Evolutionary conservation across 805 yeast genomes (phyloP), one percentile per base, ranked within the genome.

Genomic region (Torulaspora franciscae): DNA sequence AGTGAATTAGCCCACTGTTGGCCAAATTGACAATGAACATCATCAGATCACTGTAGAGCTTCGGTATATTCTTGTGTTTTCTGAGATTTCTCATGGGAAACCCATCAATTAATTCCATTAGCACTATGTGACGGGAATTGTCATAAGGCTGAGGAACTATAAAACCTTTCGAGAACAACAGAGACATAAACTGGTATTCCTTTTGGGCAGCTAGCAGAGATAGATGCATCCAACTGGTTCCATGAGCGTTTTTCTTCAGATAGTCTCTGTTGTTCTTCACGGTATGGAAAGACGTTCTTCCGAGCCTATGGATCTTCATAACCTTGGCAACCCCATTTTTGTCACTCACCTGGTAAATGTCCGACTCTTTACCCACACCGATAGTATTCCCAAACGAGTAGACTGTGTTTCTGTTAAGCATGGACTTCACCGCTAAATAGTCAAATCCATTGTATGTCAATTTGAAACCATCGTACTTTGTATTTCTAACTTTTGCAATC

Each of bases 331-430:
- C 56, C 0, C 91, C 93, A 15, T 75, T 60, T 9, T 74, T 69
- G 57, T 84, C 90, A 46, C 83, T 80, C 1, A 85, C 90, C 9
- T 90, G 76, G 64, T 84, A 88, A 58, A 93, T 90, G 69, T 93
- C 99, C 2, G 97, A 89, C 66, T 93, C 99, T 62, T 93, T 93
- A 57, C 99, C 99, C 41, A 93, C 96, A 48, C 98, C 99, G 55
- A 91, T 89, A 7, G 84, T 85, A 37, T 82, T 74, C 13, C 96
- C 97, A 11, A 91, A 77, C 1, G 91, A 83, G 57, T 81, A 81
- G 7, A 93, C 61, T 0, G 87, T 74, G 33, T 81, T 79, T 54
- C 88, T 74, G 58, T 82, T 84, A 51, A 85, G 71, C 80, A 93
- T 79, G 7, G 95, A 76, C 64, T 83, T 88, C 52, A 93, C 72